These are phyloP conservation scores for Rhypophila decipiens DNA, from an alignment of 495 filamentous ascomycete genomes.

Conservation along the genomic window DNA sequence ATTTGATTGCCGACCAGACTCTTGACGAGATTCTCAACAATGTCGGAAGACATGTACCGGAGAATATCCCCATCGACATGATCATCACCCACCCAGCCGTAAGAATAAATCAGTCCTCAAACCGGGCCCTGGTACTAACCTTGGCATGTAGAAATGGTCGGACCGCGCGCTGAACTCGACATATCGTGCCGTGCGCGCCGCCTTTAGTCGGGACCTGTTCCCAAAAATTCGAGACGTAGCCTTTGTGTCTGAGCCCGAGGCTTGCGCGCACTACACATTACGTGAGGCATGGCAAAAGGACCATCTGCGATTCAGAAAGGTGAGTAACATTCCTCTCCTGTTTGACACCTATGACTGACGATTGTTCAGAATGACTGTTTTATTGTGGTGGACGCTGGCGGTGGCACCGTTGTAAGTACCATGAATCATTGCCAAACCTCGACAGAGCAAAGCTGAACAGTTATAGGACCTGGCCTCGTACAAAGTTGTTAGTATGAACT, in stretches of 20 bases:
- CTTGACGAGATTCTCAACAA: slow-evolving; percentile 9
- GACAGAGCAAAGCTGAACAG: background rate
- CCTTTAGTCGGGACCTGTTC: slow-evolving; percentile 18
- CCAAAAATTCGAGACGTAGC: slow-evolving; percentile 27
- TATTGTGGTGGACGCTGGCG: slow-evolving; percentile 51
- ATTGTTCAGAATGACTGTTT: slow-evolving; percentile 41
- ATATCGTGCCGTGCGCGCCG: slow-evolving; percentile 22
- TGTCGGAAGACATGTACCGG: slow-evolving; percentile 7
- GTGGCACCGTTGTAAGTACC: slow-evolving; percentile 52
- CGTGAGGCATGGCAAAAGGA: slow-evolving; percentile 18
- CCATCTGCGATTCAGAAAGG: slow-evolving; percentile 13
- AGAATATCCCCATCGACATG: slow-evolving; percentile 22
- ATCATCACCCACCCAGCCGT: slow-evolving; percentile 30
- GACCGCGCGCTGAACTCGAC: slow-evolving; percentile 28
- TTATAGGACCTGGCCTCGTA: slow-evolving; percentile 20
- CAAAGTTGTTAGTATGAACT: slow-evolving; percentile 18
- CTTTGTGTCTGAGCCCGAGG: slow-evolving; percentile 50
- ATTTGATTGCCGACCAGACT: slow-evolving; percentile 19
- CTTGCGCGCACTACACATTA: slow-evolving; percentile 48
- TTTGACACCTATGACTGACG: background rate
- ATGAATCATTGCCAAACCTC: background rate
- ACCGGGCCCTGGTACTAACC: too few species aligned
- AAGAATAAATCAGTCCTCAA: too few species aligned
- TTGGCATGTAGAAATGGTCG: slow-evolving; percentile 20
- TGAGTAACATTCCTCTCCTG: too few species aligned